phyloP scores from a whole-genome alignment of 148 eudicot genomes.

The Tetragonia tetragonoides region DNA sequence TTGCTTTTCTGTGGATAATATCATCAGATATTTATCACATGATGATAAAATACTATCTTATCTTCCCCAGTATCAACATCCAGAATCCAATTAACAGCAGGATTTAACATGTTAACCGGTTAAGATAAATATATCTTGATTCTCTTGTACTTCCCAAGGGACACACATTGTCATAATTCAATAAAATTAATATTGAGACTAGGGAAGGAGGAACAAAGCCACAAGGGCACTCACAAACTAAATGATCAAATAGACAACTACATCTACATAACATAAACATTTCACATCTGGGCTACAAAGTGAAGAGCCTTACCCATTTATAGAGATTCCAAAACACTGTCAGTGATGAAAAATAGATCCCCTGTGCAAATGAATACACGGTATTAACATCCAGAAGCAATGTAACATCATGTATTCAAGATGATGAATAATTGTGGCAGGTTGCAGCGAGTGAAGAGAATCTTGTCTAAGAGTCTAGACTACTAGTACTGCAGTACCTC shows the following conservation, averaged over 20 bases:
- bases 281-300: conserved; percentile 1
- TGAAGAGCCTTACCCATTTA: conserved; percentile 63
- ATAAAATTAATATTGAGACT: neutral
- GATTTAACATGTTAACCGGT: neutral
- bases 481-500: neutral
- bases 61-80: neutral
- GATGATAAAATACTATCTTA: neutral
- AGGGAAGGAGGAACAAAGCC: neutral
- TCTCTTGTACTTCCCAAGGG: neutral
- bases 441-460: conserved; percentile 8
- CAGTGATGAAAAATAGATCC: conserved; percentile 79
- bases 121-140: neutral
- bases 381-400: conserved; percentile 2
- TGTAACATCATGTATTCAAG: neutral
- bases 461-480: neutral
- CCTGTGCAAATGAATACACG: conserved; percentile 49
- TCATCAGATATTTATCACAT: neutral
- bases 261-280: neutral
- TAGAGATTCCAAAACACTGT: conserved; percentile 95
- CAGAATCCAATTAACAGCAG: neutral
- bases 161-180: neutral
- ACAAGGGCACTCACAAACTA: neutral
- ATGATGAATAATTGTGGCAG: neutral
- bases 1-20: neutral
- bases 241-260: neutral